Conservation (phyloP, 2,329 filamentous ascomycete species). For the Aspergillus carbonarius region DNA sequence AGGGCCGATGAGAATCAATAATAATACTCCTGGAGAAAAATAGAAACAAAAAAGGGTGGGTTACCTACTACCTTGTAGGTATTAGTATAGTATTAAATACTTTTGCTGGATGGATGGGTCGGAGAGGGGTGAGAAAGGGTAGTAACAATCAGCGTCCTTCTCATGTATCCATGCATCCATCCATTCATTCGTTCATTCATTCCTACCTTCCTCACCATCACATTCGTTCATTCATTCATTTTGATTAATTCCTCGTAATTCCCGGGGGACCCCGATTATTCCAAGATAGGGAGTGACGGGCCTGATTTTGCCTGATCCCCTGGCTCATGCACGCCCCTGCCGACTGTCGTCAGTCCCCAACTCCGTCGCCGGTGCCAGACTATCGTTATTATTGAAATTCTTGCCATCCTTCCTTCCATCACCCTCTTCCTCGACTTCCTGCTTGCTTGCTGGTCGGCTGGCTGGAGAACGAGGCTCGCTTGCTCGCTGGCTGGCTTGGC, state of each 20-base stretch:
- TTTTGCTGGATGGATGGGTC: not conserved
- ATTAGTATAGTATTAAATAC: not conserved
- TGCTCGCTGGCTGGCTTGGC: not conserved
- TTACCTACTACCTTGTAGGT: not conserved
- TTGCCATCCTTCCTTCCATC: not conserved
- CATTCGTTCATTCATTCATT: not conserved
- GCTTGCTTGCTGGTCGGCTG: slow-evolving; percentile 2
- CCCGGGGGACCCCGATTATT: not conserved
- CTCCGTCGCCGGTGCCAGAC: not conserved
- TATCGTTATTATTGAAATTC: not conserved
- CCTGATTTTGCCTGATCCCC: not conserved
- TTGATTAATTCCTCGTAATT: not conserved
- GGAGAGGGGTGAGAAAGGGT: not conserved
- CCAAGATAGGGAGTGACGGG: no score
- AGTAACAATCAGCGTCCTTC: not conserved
- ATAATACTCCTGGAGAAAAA: not conserved
- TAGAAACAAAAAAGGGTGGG: not conserved
- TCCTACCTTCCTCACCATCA: not conserved
- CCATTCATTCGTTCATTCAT: not conserved
- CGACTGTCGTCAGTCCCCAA: slow-evolving; percentile 5
- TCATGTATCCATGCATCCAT: not conserved
- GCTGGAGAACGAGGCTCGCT: not conserved
- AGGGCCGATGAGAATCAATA: not conserved
- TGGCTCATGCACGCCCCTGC: slow-evolving; percentile 3
- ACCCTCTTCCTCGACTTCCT: not conserved